Evolutionary conservation across 495 filamentous ascomycete genomes (phyloP), one percentile per base, ranked within the genome.

Genomic region (Daldinia grandis): DNA sequence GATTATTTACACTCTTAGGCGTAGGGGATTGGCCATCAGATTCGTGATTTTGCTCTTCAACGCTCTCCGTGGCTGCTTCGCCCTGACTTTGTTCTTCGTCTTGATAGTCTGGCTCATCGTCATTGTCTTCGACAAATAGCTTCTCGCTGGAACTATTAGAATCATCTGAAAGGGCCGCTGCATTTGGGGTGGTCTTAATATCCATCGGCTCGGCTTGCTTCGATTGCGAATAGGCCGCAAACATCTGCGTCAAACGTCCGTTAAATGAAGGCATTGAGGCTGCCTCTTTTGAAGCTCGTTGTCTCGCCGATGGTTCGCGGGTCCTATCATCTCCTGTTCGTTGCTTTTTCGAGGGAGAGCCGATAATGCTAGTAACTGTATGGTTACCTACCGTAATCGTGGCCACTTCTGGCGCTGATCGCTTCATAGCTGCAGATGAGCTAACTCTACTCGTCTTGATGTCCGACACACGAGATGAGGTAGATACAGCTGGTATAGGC

Each of bases 381-480:
- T 87, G 88, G 58, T 91, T 86, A 3, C 93, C 95, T 59, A 98
- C 91, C 0, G 93, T 97, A 31, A 98, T 95, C 2, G 93, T 97
- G 31, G 95, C 94, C 55, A 89, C 82, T 75, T 93, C 91, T n/a
- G 85, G 82, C 5, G 86, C 85, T 10, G 83, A 76, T 33, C 92
- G 87, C 70, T 88, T 89, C 1, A 88, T 83, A 14, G 72, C 62
- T 12, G 60, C 25, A 14, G 65, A 69, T 71, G 78, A 35, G 74
- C 50, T 21, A 42, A 54, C 25, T 69, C 67, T 60, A 58, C 42
- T 42, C 40, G 54, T 54, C 57, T 64, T 40, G 57, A 64, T 59
- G 64, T 76, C 72, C 9, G 77, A 67, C 12, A 69, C 74, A 40
- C 81, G 81, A 61, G 81, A 77, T 19, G 80, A 77, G n/a, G 77